Evolutionary conservation across 192 early-diverging fungal genomes (phyloP).

Genomic region (Backusella tuberculispora): DNA sequence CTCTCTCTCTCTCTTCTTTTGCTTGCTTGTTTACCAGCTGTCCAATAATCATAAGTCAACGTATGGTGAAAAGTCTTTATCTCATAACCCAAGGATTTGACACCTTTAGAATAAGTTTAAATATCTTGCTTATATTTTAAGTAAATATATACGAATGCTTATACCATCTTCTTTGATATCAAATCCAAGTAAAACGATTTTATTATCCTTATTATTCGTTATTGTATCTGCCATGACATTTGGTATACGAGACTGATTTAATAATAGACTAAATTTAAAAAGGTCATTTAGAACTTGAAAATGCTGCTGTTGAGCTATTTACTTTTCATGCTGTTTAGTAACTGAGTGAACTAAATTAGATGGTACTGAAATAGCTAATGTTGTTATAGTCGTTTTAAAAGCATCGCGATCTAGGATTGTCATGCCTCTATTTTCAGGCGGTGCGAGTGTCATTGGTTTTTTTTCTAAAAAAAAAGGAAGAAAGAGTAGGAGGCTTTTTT

Average conservation of each 20-base stretch:
- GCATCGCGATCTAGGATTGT: constrained; percentile 15
- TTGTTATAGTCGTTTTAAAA: not conserved
- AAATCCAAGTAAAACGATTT: constrained; percentile 49
- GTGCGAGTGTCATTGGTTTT: constrained; percentile 4
- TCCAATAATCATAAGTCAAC: constrained; percentile 59
- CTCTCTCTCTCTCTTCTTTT: not conserved
- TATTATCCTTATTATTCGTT: constrained; percentile 41
- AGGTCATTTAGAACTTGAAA: not conserved
- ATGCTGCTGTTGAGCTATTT: not conserved
- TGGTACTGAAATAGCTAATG: constrained; percentile 4
- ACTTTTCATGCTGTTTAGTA: constrained; percentile 13
- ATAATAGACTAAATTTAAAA: constrained; percentile 7
- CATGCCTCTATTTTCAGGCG: constrained; percentile 23
- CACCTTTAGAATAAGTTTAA: not conserved
- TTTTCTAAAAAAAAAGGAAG: not conserved
- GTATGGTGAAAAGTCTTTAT: constrained; percentile 13
- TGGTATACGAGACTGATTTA: constrained; percentile 1
- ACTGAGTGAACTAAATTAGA: not conserved
- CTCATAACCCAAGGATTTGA: not conserved
- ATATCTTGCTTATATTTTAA: not conserved
- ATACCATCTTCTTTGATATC: constrained; percentile 35
- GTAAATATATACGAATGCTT: not conserved
- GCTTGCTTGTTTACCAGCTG: constrained; percentile 59
- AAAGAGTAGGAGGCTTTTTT: not conserved
- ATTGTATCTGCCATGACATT: constrained; percentile 26